These are phyloP conservation scores for Argentina anserina DNA, from an alignment of 306 rosid species.

Conservation along the genomic window DNA sequence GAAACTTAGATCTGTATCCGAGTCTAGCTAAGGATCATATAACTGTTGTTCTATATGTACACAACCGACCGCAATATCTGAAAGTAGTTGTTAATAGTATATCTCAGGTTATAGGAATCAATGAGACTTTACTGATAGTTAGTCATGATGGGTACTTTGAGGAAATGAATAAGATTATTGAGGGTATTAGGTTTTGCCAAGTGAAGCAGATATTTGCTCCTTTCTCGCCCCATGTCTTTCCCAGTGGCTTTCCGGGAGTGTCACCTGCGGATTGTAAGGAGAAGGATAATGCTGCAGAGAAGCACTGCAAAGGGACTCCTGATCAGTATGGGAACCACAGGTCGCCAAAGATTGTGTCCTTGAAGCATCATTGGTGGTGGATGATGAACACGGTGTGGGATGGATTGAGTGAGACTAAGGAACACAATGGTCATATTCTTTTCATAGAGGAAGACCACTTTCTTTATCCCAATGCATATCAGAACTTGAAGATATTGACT, in stretches of 20 bases:
- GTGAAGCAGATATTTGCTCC: constrained; percentile 92
- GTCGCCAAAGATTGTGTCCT: constrained; percentile 73
- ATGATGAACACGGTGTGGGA: constrained; percentile 97
- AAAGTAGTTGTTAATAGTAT: constrained; percentile 71
- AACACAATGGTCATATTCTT: constrained; percentile 65
- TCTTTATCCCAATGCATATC: constrained; percentile 83
- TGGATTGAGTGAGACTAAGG: constrained; percentile 70
- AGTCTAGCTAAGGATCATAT: constrained; percentile 58
- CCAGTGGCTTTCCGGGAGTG: constrained; percentile 68
- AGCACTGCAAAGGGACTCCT: constrained; percentile 61
- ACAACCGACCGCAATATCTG: constrained; percentile 85
- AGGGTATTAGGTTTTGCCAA: constrained; percentile 69
- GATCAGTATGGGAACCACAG: constrained; percentile 95
- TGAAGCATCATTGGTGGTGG: constrained; percentile 99
- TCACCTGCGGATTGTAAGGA: constrained; percentile 67
- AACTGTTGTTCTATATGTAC: constrained; percentile 79
- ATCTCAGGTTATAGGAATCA: constrained; percentile 70
- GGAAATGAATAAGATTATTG: constrained; percentile 70
- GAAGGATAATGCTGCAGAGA: constrained; percentile 37
- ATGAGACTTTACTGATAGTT: constrained; percentile 76
- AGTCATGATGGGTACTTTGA: constrained; percentile 93
- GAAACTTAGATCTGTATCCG: constrained; percentile 78
- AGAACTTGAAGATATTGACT: constrained; percentile 65
- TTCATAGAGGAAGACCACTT: constrained; percentile 95
- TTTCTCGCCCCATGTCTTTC: constrained; percentile 80